phyloP scores from a whole-genome alignment of 176 grass and related monocot genomes.

The Olyra latifolia region DNA sequence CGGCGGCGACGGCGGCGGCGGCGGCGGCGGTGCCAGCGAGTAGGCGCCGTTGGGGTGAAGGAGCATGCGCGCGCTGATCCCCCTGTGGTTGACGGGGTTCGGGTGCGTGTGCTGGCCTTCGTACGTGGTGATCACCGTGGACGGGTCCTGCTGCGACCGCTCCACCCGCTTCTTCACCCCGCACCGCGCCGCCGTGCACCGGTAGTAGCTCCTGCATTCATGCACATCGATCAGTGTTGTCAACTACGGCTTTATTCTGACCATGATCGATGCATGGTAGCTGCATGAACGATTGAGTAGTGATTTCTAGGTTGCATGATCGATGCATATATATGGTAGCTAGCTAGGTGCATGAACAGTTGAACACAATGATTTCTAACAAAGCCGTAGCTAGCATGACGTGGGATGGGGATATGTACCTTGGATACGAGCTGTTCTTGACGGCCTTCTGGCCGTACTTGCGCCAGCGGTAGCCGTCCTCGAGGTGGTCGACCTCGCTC shows the following conservation, averaged over 20 bases:
- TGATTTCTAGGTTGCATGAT: too few relatives aligned
- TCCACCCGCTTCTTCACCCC: conserved; percentile 90
- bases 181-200: conserved; percentile 73
- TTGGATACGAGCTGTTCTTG: conserved; percentile 88
- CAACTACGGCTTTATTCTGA: too few relatives aligned
- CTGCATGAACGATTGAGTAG: too few relatives aligned
- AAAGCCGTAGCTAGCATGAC: too few relatives aligned
- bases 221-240: not conserved
- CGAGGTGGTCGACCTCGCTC: conserved; percentile 89
- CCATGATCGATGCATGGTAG: too few relatives aligned
- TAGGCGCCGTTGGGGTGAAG: not conserved
- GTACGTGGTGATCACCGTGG: conserved; percentile 80
- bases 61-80: not conserved
- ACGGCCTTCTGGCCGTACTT: conserved; percentile 99
- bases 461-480: conserved; percentile 94
- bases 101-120: conserved; percentile 78
- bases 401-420: conserved; percentile 32
- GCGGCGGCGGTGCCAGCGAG: not conserved
- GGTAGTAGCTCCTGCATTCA: conserved; percentile 78
- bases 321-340: too few relatives aligned
- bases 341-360: too few relatives aligned
- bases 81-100: conserved; percentile 36
- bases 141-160: conserved; percentile 63
- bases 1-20: not conserved
- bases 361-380: too few relatives aligned